phyloP scores from a whole-genome alignment of 305 asterid genomes.

The Caryopteris hybrid region DNA sequence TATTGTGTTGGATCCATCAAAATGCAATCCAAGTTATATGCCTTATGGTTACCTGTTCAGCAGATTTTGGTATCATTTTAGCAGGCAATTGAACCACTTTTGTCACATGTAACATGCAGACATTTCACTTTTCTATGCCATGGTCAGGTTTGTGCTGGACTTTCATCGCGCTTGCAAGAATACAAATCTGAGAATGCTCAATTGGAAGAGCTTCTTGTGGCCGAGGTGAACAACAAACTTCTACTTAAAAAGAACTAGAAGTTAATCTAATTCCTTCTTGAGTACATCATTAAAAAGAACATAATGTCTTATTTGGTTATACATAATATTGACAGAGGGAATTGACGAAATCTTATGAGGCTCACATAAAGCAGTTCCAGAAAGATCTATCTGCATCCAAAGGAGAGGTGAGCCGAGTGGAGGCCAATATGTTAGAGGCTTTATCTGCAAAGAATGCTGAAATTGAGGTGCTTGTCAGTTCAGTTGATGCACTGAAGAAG shows the following conservation, averaged over 20 bases:
- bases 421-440: conserved; percentile 83
- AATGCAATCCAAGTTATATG: background rate
- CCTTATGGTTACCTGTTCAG: conserved; percentile 5
- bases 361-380: conserved; percentile 77
- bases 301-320: conserved; percentile 23
- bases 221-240: conserved; percentile 62
- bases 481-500: conserved; percentile 81
- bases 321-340: conserved; percentile 69
- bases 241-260: conserved; percentile 6
- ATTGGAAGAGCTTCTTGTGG: conserved; percentile 89
- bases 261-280: background rate
- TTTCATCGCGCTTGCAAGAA: conserved; percentile 97
- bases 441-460: conserved; percentile 95
- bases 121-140: conserved; percentile 8
- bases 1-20: background rate
- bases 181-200: conserved; percentile 98
- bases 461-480: conserved; percentile 79
- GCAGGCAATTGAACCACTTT: conserved; percentile 1
- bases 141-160: conserved; percentile 96
- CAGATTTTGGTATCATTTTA: conserved; percentile 12
- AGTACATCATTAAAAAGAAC: background rate
- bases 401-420: conserved; percentile 78
- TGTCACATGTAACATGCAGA: background rate
- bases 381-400: conserved; percentile 70
- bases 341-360: conserved; percentile 81